Base-by-base conservation (phyloP, 805 yeast species). In the Suhomyces sp. region DNA sequence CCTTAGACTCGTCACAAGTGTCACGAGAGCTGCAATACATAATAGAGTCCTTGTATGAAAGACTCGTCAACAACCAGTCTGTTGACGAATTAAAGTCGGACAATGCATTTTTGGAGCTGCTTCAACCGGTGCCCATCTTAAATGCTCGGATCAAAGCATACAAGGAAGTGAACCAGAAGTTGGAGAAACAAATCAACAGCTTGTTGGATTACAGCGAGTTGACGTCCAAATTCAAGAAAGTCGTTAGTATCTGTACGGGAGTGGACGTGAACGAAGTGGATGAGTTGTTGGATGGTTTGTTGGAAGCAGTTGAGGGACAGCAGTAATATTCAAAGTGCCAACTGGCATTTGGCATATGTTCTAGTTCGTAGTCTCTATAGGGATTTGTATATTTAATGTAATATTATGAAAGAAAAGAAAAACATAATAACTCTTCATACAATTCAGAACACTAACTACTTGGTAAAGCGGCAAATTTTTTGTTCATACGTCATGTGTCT, bases 11-110 rank as follows among this genome's bases (percentile, higher is more conserved):
- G 6, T n/a, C 29, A 27, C 13, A 10, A 20, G 93, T n/a, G n/a
- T n/a, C n/a, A n/a, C n/a, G 96, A 0, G 97, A 92, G 68, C 93
- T 89, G 62, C 97, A 97, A n/a, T 93, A 89, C 68, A 78, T 87
- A 46, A 80, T 89, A 9, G 76, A 80, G 62, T 75, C 82, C 6
- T 75, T 88, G 12, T 85, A 80, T 61, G 79, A 82, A 39, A 78
- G 76, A 56, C 67, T 87, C n/a, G 45, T 61, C 3, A 60, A 62
- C 19, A 53, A 65, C 40, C 69, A 67, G 55, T 49, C 61, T 10
- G 57, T 64, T 3, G 68, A 65, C 6, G 63, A 57, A 39, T 58
- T 62, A 46, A 59, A 56, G 51, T 50, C 61, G 47, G 58, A 66
- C n/a, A 63, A 64, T 6, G 68, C 62, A 40, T 48, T 67, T 25